Evolutionary conservation across 768 basidiomycete species (phyloP).

Genomic region (Pluteus cervinus): DNA sequence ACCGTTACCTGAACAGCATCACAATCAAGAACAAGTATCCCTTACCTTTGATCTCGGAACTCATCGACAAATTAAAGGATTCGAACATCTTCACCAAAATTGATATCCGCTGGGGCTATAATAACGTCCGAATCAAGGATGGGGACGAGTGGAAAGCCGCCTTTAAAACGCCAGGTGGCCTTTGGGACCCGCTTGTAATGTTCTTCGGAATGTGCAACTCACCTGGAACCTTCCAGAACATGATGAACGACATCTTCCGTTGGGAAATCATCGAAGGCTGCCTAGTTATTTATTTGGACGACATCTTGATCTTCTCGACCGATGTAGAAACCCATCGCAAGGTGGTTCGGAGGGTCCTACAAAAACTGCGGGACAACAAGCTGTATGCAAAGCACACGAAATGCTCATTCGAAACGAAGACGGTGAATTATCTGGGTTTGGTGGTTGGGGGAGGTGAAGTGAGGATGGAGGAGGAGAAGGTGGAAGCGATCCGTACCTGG

Average conservation of each 20-base stretch:
- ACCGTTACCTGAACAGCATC: slow-evolving; percentile 22
- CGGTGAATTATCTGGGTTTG: too few relatives aligned
- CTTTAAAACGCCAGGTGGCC: slow-evolving; percentile 28
- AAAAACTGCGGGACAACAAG: background rate
- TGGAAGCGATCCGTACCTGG: slow-evolving; percentile 21
- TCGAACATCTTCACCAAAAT: slow-evolving; percentile 26
- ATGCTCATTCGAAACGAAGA: background rate
- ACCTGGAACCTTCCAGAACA: slow-evolving; percentile 25
- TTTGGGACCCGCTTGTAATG: slow-evolving; percentile 38
- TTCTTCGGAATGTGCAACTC: slow-evolving; percentile 32
- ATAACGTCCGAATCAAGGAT: slow-evolving; percentile 34
- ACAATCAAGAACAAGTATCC: slow-evolving; percentile 27
- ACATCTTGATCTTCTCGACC: background rate
- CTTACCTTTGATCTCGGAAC: slow-evolving; percentile 26
- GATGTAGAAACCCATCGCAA: background rate
- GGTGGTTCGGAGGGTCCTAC: background rate
- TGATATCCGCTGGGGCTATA: slow-evolving; percentile 33
- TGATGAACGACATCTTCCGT: slow-evolving; percentile 35
- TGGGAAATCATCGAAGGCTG: slow-evolving; percentile 18
- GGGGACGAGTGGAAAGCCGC: slow-evolving; percentile 41
- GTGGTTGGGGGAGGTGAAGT: slow-evolving; percentile 8
- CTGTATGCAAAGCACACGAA: slow-evolving; percentile 4
- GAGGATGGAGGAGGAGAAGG: slow-evolving; percentile 12
- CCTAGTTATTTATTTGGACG: slow-evolving; percentile 33
- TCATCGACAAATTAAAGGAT: slow-evolving; percentile 19